These are phyloP conservation scores for Penicillium herquei DNA, from an alignment of 495 filamentous ascomycete genomes.

Conservation along the genomic window DNA sequence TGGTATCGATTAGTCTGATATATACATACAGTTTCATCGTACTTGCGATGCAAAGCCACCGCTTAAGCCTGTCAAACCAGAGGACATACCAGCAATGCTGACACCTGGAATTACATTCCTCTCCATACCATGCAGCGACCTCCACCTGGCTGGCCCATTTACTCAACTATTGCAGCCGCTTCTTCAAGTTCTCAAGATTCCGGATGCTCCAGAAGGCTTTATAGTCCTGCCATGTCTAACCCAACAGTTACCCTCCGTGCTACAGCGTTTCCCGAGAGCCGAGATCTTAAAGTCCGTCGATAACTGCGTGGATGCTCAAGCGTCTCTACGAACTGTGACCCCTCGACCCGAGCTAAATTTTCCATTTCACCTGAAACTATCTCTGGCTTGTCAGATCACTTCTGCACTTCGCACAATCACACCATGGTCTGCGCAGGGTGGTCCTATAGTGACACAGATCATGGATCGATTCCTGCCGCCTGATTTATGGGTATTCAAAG, in stretches of 20 bases:
- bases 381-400: constrained; percentile 21
- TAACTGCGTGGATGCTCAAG: constrained; percentile 19
- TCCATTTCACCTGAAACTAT: constrained; percentile 20
- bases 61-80: constrained; percentile 7
- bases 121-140: constrained; percentile 11
- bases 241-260: constrained; percentile 17
- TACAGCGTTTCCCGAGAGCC: constrained; percentile 12
- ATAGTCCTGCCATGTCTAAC: constrained; percentile 19
- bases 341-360: constrained; percentile 17
- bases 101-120: constrained; percentile 13
- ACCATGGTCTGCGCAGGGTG: constrained; percentile 17
- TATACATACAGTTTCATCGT: constrained; percentile 14
- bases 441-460: constrained; percentile 9
- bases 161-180: constrained; percentile 9
- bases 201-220: not conserved
- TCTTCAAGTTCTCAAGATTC: constrained; percentile 8
- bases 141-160: constrained; percentile 7
- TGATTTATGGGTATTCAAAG: constrained; percentile 22
- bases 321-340: constrained; percentile 20
- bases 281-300: constrained; percentile 7
- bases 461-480: constrained; percentile 15
- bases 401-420: constrained; percentile 24
- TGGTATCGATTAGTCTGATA: not conserved
- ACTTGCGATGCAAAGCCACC: constrained; percentile 15
- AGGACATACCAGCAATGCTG: constrained; percentile 13